Conservation (phyloP, 106 monocot species). For the Dioscorea alata region DNA sequence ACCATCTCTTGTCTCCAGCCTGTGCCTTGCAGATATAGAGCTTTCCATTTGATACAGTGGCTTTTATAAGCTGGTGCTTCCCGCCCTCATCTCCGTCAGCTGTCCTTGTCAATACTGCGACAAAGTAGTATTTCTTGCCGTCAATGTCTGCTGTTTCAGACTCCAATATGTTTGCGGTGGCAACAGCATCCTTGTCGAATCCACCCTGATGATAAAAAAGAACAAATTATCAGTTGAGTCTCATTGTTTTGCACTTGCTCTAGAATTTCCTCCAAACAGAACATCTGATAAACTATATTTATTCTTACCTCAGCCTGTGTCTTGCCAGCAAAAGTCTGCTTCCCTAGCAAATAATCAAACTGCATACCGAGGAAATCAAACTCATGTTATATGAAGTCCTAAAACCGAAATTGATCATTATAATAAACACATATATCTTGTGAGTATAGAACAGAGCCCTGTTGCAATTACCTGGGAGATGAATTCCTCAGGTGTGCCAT, state of each 20-base stretch:
- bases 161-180: conserved; percentile 83
- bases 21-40: conserved; percentile 98
- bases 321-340: conserved; percentile 67
- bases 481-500: conserved; percentile 77
- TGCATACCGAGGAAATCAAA: conserved; percentile 18
- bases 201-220: conserved; percentile 50
- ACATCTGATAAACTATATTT: background rate
- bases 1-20: conserved; percentile 99
- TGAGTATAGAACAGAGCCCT: too few relatives aligned
- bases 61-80: conserved; percentile 85
- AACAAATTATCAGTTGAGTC: background rate
- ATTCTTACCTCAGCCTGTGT: conserved; percentile 74
- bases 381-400: background rate
- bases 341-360: conserved; percentile 89
- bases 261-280: too few relatives aligned
- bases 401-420: too few relatives aligned
- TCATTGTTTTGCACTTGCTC: background rate
- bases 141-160: conserved; percentile 25
- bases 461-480: conserved; percentile 43
- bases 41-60: conserved; percentile 72
- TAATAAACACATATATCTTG: too few relatives aligned
- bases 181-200: conserved; percentile 73
- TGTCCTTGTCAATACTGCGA: conserved; percentile 87
- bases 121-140: conserved; percentile 73
- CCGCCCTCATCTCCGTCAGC: conserved; percentile 96